phyloP scores from a whole-genome alignment of 257 asterid species.

The Cordia subcordata region DNA sequence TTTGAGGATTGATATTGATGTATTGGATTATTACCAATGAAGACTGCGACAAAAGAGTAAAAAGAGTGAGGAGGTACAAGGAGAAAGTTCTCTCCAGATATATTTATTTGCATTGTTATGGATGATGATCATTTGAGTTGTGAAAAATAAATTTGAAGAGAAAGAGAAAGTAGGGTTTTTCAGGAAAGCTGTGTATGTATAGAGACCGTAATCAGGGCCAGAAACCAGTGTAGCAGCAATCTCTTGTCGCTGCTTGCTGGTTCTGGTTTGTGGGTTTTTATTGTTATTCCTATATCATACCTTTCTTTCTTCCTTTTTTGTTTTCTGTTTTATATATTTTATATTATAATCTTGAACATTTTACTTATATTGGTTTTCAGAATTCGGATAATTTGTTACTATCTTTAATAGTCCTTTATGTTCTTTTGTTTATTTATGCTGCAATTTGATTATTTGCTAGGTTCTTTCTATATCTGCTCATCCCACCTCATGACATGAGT shows the following conservation, averaged over 20 bases:
- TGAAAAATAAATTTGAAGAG: conserved; percentile 33
- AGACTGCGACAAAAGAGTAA: conserved; percentile 18
- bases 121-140: conserved; percentile 1
- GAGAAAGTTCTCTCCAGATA: conserved; percentile 23
- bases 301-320: conserved; percentile 6
- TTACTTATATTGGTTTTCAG: conserved; percentile 19
- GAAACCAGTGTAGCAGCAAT: conserved; percentile 17
- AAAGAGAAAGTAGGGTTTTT: conserved; percentile 10
- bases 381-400: conserved; percentile 15
- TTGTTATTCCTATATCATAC: conserved; percentile 28
- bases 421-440: too few species aligned
- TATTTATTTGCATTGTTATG: conserved; percentile 31
- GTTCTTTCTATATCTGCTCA: background rate
- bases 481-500: too few species aligned
- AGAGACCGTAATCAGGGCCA: conserved; percentile 35
- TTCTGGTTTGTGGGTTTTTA: conserved; percentile 34
- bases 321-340: conserved; percentile 13
- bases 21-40: conserved; percentile 16
- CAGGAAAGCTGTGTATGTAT: conserved; percentile 44
- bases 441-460: too few species aligned
- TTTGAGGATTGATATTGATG: background rate
- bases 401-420: background rate
- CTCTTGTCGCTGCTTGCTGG: conserved; percentile 24
- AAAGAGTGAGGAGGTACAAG: conserved; percentile 24
- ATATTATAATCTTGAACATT: conserved; percentile 29